Evolutionary conservation across 352 stramenopile genomes (phyloP).

Genomic region (Thraustotheca clavata): DNA sequence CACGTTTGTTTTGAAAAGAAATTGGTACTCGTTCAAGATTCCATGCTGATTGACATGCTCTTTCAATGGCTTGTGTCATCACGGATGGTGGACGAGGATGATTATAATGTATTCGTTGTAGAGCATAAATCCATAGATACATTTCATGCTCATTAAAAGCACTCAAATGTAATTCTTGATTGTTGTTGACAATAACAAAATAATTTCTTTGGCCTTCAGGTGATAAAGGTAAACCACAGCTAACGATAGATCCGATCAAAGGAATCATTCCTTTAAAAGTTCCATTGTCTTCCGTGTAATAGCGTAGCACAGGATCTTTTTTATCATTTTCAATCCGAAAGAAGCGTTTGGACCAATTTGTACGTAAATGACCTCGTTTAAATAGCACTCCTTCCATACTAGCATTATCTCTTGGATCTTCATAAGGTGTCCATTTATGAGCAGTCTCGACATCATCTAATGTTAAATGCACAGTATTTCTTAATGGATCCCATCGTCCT

Average conservation of each 20-base stretch:
- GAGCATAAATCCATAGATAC: constrained; percentile 78
- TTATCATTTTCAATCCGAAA: constrained; percentile 77
- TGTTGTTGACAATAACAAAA: constrained; percentile 75
- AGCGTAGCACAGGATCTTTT: constrained; percentile 33
- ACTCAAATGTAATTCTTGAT: constrained; percentile 81
- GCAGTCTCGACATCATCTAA: constrained; percentile 55
- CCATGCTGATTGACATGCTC: not conserved
- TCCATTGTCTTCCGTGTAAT: constrained; percentile 77
- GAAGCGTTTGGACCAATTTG: constrained; percentile 85
- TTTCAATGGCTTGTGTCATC: not conserved
- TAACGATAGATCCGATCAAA: constrained; percentile 74
- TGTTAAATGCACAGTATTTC: constrained; percentile 78
- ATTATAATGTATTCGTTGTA: constrained; percentile 53
- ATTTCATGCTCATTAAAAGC: constrained; percentile 75
- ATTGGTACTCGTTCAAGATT: not conserved
- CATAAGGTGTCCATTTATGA: constrained; percentile 81
- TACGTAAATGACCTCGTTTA: constrained; percentile 71
- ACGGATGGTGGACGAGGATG: not conserved
- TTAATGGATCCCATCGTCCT: constrained; percentile 62
- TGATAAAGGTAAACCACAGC: constrained; percentile 70
- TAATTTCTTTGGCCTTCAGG: constrained; percentile 76
- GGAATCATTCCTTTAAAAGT: constrained; percentile 60
- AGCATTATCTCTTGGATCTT: constrained; percentile 78
- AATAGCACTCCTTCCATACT: constrained; percentile 79
- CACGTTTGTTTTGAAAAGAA: not conserved